Conservation (phyloP, 805 yeast species). For the Komagataella phaffii region DNA sequence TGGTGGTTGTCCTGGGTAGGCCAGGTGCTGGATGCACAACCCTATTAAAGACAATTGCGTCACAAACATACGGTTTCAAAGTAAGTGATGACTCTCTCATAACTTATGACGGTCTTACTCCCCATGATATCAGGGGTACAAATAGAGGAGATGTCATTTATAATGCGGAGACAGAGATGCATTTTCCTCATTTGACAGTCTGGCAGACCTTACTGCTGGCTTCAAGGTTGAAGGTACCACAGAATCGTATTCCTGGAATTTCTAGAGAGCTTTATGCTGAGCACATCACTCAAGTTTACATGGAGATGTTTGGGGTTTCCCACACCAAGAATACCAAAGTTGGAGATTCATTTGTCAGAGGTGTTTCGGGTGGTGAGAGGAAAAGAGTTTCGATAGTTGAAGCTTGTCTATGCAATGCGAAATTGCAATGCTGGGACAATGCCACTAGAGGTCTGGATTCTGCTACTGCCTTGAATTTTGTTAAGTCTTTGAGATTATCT, state of each 20-base stretch:
- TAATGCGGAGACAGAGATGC: conserved; percentile 50
- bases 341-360: conserved; percentile 29
- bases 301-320: conserved; percentile 22
- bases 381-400: conserved; percentile 44
- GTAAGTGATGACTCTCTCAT: conserved; percentile 29
- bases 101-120: conserved; percentile 35
- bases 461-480: conserved; percentile 46
- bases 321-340: conserved; percentile 22
- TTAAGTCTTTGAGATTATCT: conserved; percentile 36
- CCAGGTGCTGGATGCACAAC: conserved; percentile 49
- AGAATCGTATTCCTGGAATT: conserved; percentile 38
- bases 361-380: conserved; percentile 46
- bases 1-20: conserved; percentile 25
- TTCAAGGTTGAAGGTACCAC: conserved; percentile 41
- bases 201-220: conserved; percentile 45
- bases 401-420: conserved; percentile 29
- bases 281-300: conserved; percentile 33
- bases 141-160: conserved; percentile 54
- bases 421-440: conserved; percentile 41
- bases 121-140: conserved; percentile 27
- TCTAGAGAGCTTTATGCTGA: conserved; percentile 32
- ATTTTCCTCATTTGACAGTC: conserved; percentile 53
- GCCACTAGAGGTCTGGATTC: conserved; percentile 58
- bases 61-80: conserved; percentile 42
- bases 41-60: conserved; percentile 39